Percentiles rank a stretch among this genome's conserved stretches.
These are phyloP conservation scores for Xenoacremonium recifei DNA, from an alignment of 2,329 filamentous ascomycete genomes.

Conservation along the genomic window DNA sequence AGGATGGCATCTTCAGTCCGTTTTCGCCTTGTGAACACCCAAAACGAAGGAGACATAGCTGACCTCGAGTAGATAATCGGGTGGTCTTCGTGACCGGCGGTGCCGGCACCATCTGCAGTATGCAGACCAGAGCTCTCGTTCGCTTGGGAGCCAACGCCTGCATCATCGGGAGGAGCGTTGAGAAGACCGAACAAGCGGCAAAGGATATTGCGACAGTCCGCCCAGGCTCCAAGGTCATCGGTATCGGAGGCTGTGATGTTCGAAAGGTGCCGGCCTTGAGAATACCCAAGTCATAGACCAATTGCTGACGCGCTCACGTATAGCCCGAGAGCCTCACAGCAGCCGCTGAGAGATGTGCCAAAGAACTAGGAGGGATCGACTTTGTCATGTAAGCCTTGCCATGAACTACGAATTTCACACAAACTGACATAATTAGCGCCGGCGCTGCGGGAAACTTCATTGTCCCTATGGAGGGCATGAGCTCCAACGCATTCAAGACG, in stretches of 20 bases:
- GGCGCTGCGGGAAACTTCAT: constrained; percentile 97
- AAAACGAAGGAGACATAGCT: constrained; percentile 3
- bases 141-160: constrained; percentile 89
- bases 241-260: constrained; percentile 78
- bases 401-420: not conserved
- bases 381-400: constrained; percentile 76
- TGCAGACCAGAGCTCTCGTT: constrained; percentile 88
- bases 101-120: constrained; percentile 89
- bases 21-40: constrained; percentile 1
- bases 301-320: constrained; percentile 2
- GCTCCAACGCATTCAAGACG: constrained; percentile 85
- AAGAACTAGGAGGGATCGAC: constrained; percentile 85
- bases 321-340: constrained; percentile 42
- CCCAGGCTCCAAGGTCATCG: constrained; percentile 78
- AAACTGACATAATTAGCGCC: constrained; percentile 52
- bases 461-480: constrained; percentile 77
- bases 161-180: constrained; percentile 85
- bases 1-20: constrained; percentile 81
- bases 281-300: not conserved
- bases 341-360: constrained; percentile 76
- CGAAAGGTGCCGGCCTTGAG: constrained; percentile 51
- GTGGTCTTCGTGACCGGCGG: constrained; percentile 96
- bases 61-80: constrained; percentile 63
- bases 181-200: constrained; percentile 82
- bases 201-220: constrained; percentile 79